phyloP scores from a whole-genome alignment of 371 early-diverging fungal species.

The Quaeritorhiza haematococci region DNA sequence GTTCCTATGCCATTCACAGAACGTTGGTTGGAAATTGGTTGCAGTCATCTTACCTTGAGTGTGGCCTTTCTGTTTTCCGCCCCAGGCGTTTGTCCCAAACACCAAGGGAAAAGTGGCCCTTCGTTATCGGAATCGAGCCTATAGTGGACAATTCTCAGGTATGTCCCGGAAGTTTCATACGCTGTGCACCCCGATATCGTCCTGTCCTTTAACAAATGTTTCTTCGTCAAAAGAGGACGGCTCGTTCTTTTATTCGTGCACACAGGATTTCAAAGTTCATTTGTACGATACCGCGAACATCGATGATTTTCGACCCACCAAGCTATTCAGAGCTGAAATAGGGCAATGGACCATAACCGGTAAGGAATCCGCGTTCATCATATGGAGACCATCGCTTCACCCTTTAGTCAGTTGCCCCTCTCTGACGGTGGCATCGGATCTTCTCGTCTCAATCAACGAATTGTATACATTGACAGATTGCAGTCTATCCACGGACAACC shows the following conservation, averaged over 20 bases:
- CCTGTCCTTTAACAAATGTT: neutral
- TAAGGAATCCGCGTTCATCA: conserved; percentile 12
- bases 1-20: no score
- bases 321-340: conserved; percentile 26
- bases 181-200: no score
- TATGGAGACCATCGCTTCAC: no score
- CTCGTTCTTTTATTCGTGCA: conserved; percentile 43
- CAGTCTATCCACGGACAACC: conserved; percentile 36
- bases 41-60: no score
- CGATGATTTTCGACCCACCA: conserved; percentile 19
- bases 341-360: conserved; percentile 58
- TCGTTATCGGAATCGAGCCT: no score
- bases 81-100: no score
- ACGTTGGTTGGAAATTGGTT: no score
- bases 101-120: no score
- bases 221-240: conserved; percentile 16
- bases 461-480: conserved; percentile 10
- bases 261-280: conserved; percentile 46
- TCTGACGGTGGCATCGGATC: no score
- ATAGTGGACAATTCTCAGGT: conserved; percentile 46
- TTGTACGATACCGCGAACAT: conserved; percentile 34
- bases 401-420: no score
- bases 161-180: neutral
- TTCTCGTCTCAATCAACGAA: neutral
- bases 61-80: no score